Evolutionary conservation across 805 yeast species (phyloP).

Genomic region (Naumovozyma baii): DNA sequence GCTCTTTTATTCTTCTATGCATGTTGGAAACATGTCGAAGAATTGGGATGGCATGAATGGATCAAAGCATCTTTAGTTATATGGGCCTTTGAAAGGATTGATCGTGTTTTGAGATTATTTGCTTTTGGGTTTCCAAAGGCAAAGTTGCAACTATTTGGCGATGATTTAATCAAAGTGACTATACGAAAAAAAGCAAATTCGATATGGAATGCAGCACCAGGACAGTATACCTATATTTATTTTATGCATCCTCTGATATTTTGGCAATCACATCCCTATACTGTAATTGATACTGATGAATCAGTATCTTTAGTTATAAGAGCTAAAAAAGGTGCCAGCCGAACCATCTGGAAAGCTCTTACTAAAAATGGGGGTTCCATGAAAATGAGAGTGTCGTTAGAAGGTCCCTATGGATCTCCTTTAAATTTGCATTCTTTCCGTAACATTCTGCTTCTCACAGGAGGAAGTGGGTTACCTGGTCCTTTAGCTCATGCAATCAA

Average conservation of each 20-base stretch:
- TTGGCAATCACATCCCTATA: conserved; percentile 54
- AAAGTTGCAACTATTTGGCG: conserved; percentile 10
- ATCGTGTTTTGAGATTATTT: conserved; percentile 30
- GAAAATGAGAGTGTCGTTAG: conserved; percentile 35
- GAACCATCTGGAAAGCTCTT: conserved; percentile 19
- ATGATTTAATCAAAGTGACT: conserved; percentile 14
- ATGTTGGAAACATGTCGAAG: conserved; percentile 39
- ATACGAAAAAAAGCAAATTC: conserved; percentile 8
- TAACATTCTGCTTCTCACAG: conserved; percentile 52
- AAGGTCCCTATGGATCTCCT: conserved; percentile 63
- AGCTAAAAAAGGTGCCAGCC: conserved; percentile 42
- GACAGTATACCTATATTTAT: conserved; percentile 38
- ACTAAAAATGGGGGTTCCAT: conserved; percentile 25
- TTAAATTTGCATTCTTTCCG: conserved; percentile 42
- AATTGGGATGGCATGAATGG: conserved; percentile 37
- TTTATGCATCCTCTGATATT: conserved; percentile 38
- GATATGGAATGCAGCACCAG: conserved; percentile 36
- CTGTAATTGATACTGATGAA: conserved; percentile 36
- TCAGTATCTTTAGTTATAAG: conserved; percentile 34
- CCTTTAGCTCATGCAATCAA: conserved; percentile 39
- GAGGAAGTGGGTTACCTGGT: conserved; percentile 69
- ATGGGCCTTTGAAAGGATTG: conserved; percentile 36
- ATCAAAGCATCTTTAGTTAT: conserved; percentile 30
- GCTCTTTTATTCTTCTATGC: conserved; percentile 36
- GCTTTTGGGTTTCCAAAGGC: conserved; percentile 16